These are phyloP conservation scores for Debaryomyces sp. DNA, from an alignment of 1,139 yeast species.

Conservation along the genomic window DNA sequence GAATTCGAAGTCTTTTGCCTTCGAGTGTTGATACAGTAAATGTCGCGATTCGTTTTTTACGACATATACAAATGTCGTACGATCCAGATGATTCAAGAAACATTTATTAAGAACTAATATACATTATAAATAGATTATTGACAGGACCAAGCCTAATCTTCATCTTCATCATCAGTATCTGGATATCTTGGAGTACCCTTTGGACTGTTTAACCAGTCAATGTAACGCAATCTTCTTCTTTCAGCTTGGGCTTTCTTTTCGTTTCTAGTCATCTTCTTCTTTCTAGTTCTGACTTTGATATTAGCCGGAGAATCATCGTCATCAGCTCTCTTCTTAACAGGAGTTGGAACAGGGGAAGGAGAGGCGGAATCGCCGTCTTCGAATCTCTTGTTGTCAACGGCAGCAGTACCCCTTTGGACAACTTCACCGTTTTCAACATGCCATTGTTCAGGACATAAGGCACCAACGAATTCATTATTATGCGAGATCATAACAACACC, in stretches of 20 bases:
- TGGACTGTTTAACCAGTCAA: conserved; percentile 94
- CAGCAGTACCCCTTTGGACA: conserved; percentile 78
- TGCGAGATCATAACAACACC: conserved; percentile 99
- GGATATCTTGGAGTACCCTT: conserved; percentile 96
- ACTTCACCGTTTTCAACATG: conserved; percentile 90
- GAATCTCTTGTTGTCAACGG: conserved; percentile 75
- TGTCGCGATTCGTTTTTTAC: conserved; percentile 3
- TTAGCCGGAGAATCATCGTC: conserved; percentile 94
- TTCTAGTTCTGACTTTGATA: conserved; percentile 86
- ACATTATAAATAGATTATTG: conserved; percentile 2
- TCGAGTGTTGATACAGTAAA: conserved; percentile 1
- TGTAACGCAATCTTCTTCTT: conserved; percentile 90
- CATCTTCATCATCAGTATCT: conserved; percentile 92
- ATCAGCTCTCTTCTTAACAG: conserved; percentile 51
- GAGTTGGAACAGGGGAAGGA: conserved; percentile 20
- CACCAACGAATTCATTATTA: conserved; percentile 95
- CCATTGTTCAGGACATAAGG: conserved; percentile 98
- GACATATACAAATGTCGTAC: background rate
- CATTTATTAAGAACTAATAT: conserved; percentile 1
- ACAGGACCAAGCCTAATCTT: conserved; percentile 17
- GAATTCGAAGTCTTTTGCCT: background rate
- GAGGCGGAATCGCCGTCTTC: conserved; percentile 64
- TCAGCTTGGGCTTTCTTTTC: conserved; percentile 90
- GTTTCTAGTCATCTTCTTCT: conserved; percentile 96
- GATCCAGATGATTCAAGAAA: conserved; percentile 1